Base-by-base conservation (phyloP, 208 protist species). In the Trypanosoma lewisi region DNA sequence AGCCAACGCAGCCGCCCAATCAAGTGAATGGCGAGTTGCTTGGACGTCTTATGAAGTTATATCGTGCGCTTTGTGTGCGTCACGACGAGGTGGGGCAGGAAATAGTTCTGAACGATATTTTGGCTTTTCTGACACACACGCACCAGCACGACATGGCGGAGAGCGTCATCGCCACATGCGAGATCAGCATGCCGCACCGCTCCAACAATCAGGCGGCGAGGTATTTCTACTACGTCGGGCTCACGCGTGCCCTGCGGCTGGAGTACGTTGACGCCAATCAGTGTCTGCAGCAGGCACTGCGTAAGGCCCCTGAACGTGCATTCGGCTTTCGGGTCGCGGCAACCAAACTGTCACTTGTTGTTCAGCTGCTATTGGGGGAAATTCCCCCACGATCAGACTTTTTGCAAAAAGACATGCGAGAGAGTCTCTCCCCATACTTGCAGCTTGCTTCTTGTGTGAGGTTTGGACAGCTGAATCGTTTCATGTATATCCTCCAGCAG, bases 311-410 rank as follows among this genome's bases (percentile, higher is more conserved):
- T 49, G 96, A 91, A 68, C 82, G 85, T 58, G 97, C 95, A 12
- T 74, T 83, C 31, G 98, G 97, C 52, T 99, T 99, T 73, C 82
- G 88, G 53, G 86, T 94, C 36, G 80, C 85, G 23, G 87, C 87
- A 28, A 93, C 91, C 59, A 99, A 99, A 85, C 78, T 99, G 30
- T 74, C 83, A 1, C 71, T 97, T 28, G 97, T 99, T 61, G 97
- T 99, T 67, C 90, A 98, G 79, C 87, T 99, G 27, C 85, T 99
- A 21, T 80, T 98, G 7, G 98, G 98, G 36, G 95, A 99, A 63
- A 98, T 99, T 62, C 98, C 98, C 42, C 96, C 97, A 4, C 82
- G 96, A 48, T 93, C 75, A 14, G 89, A 96, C 47, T 96, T 95
- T 69, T 70, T 96, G 19, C 74, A 78, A 17, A 95, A 94, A 66